Evolutionary conservation across 768 basidiomycete species (phyloP), one percentile per base, ranked within the genome.

Genomic region (Russula olivacea): DNA sequence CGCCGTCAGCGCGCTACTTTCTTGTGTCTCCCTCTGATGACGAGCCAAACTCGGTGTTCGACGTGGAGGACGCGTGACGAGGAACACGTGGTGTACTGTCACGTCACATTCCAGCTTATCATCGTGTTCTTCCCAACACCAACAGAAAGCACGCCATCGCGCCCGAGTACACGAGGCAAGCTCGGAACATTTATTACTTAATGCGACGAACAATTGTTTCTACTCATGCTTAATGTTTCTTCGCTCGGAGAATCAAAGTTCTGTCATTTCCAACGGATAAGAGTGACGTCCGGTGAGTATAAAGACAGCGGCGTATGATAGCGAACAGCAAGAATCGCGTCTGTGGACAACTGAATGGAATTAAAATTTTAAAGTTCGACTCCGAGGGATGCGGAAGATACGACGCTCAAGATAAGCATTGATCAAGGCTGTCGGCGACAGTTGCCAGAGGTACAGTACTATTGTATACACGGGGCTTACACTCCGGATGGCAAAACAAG

Each of bases 351-450:
- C 32, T 38, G 36, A 32, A 53, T 59, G 58, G 32, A 45, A 55
- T 59, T 43, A 41, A 50, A 64, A 45, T 45, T 51, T 60, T 60
- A 60, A 55, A 36, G 53, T 64, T 64, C 41, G 12, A 17, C 10
- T 56, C 54, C 59, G 48, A 55, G 30, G 34, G 14, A 23, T 4
- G 19, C 63, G 54, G 63, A 56, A 47, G 40, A 40, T 25, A 38
- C 23, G 58, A 51, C 60, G 38, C 47, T 63, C 45, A 14, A 63
- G 62, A 63, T 63, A 63, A 64, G 52, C 47, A 36, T 55, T 43
- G 38, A 21, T 53, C 52, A 58, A 10, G 19, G 9, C 38, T 23
- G 23, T 17, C 38, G 54, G 38, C 38, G 50, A 23, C 28, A 41
- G n/a, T 43, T 41, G 32, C n/a, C 4, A 30, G 40, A 28, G 6